A percentile compares a stretch with the other conserved stretches of the same genome.
Conservation (phyloP, 2,329 filamentous ascomycete genomes). For the Apiospora hydei region DNA sequence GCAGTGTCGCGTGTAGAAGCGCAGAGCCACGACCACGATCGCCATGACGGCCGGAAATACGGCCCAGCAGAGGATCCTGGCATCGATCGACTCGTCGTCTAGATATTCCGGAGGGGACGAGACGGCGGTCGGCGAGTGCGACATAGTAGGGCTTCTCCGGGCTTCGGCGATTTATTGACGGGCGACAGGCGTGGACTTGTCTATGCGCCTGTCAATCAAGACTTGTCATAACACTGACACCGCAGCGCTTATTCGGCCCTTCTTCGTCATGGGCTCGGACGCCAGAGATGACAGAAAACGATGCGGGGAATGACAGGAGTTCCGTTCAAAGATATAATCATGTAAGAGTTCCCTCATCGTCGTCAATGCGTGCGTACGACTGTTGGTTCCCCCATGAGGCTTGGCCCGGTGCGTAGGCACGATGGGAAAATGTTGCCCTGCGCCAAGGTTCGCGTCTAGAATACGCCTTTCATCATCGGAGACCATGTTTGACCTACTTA, state of each 20-base stretch:
- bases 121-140: neutral
- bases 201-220: neutral
- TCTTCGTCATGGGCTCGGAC: neutral
- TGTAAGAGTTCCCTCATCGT: neutral
- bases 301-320: neutral
- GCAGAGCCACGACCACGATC: neutral
- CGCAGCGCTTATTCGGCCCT: neutral
- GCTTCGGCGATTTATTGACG: neutral
- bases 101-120: neutral
- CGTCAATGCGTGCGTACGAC: neutral
- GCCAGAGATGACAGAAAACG: neutral
- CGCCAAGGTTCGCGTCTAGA: neutral
- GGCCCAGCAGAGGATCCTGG: constrained; percentile 5
- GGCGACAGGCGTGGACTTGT: neutral
- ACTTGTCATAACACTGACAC: neutral
- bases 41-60: neutral
- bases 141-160: neutral
- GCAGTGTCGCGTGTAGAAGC: constrained; percentile 22
- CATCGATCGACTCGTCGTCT: neutral
- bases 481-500: neutral
- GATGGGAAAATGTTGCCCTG: neutral
- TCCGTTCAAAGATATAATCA: neutral
- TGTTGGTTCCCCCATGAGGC: too few species aligned
- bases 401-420: too few species aligned
- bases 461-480: constrained; percentile 1